Base-by-base conservation (phyloP, 345 rosid genomes). In the Populus euphratica region DNA sequence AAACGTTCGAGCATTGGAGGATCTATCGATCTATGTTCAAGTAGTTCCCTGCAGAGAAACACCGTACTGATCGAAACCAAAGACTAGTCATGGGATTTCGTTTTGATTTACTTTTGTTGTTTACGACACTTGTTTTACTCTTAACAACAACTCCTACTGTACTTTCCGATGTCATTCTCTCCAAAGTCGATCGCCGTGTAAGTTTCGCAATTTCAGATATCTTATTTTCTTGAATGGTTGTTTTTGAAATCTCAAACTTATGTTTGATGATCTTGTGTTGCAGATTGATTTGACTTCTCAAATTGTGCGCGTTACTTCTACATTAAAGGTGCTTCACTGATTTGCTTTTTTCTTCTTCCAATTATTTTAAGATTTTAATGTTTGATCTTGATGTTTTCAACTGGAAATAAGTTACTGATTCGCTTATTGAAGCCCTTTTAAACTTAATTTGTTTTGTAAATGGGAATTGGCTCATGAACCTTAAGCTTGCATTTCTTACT, bases 141-240 rank as follows among this genome's bases (percentile, higher is more conserved):
- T 78, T 88, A 9, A 72, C 29, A 56, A 18, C 3, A 50, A n/a
- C 63, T 8, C 11, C 95, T 43, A 89, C 95, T 18, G 93, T 76
- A 4, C 86, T 86, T 82, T 92, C 95, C 84, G 96, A 93, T 89
- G 92, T 93, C 79, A 73, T 92, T 74, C 80, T 95, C 80, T 91
- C 98, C 77, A 92, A 87, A 85, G 98, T 96, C 44, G 97, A 93
- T 72, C 94, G 97, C 80, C 97, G 91, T 72, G 98, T 96, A 91
- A 89, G 96, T 86, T 82, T 23, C n/a, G 38, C 85, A 65, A n/a
- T 69, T 14, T 1, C 38, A 4, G 29, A 11, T 9, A n/a, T 72
- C 43, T 31, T 12, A 4, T 43, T 50, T 20, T 72, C 41, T n/a
- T 72, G 9, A 18, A 50, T 54, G 29, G 27, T 35, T 54, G n/a